Base-by-base conservation (phyloP, 352 stramenopile species). In the Phytophthora foliorum region DNA sequence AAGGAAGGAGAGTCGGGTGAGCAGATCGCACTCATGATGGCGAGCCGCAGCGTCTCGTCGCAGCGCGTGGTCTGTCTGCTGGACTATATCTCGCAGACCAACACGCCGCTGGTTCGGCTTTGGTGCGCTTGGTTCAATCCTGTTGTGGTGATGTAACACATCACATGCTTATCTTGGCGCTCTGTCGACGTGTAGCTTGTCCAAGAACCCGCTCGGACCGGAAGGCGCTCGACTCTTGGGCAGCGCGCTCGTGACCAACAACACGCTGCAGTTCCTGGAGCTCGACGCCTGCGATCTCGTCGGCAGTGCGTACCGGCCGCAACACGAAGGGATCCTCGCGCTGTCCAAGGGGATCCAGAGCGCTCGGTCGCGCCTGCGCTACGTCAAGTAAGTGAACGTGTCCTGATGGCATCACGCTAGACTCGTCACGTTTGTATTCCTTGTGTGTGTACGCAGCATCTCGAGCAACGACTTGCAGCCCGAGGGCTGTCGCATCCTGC, bases 321-420 rank as follows among this genome's bases (percentile, higher is more conserved):
- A 84, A 25, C 64, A 80, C 46, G 69, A 81, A 17, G 84, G 84
- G 2, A 48, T 93, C 29, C 71, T 77, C 25, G 44, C 75, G 24
- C 69, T 93, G 21, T 79, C 81, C 9, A 91, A 91, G 55, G 84
- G 82, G 4, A 67, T 91, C 9, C 74, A 90, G 39, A 89, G 79
- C 42, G 64, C 61, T 4, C 77, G 84, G 6, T 93, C 84, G 9
- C 69, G 65, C 6, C 57, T 93, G 1, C 75, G 69, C 16, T 81
- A 70, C 52, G 45, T 91, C 53, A 85, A 78, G 84, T 90, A 74
- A 5, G 82, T 65, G 1, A 24, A 16, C 58, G 39, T 16, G 8
- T 41, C 34, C 50, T 19, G 11, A 13, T 34, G 29, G 0, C 8
- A 8, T 11, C 1, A 34, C 3, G 29, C 29, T 34, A 4, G 5